These are phyloP conservation scores for Dorcoceras hygrometricum DNA, from an alignment of 257 asterid species.

Conservation along the genomic window DNA sequence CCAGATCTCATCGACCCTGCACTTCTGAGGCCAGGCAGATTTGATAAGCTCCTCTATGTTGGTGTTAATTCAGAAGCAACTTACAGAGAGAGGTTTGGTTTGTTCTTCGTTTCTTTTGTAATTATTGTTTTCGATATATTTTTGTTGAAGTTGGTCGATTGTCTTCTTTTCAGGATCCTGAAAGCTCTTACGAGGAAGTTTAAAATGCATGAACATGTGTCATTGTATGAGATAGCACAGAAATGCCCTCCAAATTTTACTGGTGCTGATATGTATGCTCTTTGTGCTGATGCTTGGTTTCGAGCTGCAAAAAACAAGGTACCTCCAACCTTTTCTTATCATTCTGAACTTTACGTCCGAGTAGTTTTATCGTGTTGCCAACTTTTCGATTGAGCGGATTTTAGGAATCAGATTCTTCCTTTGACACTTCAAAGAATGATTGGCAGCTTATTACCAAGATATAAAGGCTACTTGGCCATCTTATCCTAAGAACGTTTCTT, in stretches of 20 bases:
- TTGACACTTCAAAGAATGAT: not conserved
- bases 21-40: constrained; percentile 98
- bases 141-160: constrained; percentile 8
- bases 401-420: constrained; percentile 1
- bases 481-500: constrained; percentile 8
- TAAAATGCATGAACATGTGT: constrained; percentile 71
- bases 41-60: constrained; percentile 96
- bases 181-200: constrained; percentile 88
- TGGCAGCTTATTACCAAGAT: not conserved
- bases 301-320: constrained; percentile 90
- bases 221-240: constrained; percentile 66
- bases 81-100: constrained; percentile 77
- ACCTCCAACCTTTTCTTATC: constrained; percentile 14
- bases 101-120: constrained; percentile 9
- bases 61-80: constrained; percentile 96
- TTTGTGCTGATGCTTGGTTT: constrained; percentile 99
- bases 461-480: not conserved
- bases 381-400: not conserved
- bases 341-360: not conserved
- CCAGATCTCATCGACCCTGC: constrained; percentile 98
- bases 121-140: not conserved
- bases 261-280: constrained; percentile 97
- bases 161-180: constrained; percentile 64
- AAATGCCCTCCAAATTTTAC: constrained; percentile 94
- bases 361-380: not conserved